A percentile compares a stretch with the other conserved stretches of the same genome.
phyloP scores from a whole-genome alignment of 495 filamentous ascomycete species.

The Aspergillus saccharolyticus region DNA sequence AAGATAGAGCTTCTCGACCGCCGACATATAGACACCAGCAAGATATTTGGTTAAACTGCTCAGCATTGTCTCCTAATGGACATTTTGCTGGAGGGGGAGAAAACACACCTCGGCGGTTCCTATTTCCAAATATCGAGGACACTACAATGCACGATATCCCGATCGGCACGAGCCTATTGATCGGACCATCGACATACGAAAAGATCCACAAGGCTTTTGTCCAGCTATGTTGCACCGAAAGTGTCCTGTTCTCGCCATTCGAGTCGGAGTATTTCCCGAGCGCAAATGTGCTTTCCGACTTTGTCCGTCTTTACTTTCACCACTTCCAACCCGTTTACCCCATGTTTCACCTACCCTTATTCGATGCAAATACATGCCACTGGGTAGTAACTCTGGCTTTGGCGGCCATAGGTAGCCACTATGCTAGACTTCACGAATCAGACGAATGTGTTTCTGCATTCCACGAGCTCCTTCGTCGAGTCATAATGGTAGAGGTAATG shows the following conservation, averaged over 20 bases:
- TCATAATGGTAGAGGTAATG: conserved; percentile 33
- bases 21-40: conserved; percentile 30
- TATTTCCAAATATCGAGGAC: conserved; percentile 23
- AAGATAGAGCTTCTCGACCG: conserved; percentile 32
- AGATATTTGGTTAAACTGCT: conserved; percentile 18
- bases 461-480: conserved; percentile 43
- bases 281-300: conserved; percentile 24
- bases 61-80: conserved; percentile 11
- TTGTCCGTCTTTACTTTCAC: conserved; percentile 34
- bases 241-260: conserved; percentile 34
- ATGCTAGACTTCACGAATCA: conserved; percentile 21
- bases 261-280: conserved; percentile 33
- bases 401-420: conserved; percentile 43
- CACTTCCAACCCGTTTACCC: conserved; percentile 43
- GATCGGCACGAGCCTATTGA: conserved; percentile 9
- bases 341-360: conserved; percentile 39
- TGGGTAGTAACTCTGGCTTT: conserved; percentile 43
- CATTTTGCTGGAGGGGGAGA: conserved; percentile 9
- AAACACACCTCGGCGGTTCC: conserved; percentile 15
- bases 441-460: conserved; percentile 30
- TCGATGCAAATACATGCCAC: conserved; percentile 34
- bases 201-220: conserved; percentile 32
- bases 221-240: conserved; percentile 31
- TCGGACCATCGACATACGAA: conserved; percentile 31
- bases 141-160: conserved; percentile 14